Conservation (phyloP, 1,139 yeast species). For the Lodderomyces jiufengensis region DNA sequence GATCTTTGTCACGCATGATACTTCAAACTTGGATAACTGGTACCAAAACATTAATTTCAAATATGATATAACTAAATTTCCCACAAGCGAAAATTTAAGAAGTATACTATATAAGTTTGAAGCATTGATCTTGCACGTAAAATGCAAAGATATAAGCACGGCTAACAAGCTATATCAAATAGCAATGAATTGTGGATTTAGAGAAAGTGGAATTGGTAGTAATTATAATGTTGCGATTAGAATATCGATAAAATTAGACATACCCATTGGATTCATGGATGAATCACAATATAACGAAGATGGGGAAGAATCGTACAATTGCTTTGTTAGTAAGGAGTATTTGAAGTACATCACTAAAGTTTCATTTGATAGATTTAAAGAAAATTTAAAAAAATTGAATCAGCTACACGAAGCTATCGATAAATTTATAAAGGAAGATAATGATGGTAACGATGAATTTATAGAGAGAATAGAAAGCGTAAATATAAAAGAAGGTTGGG, state of each 20-base stretch:
- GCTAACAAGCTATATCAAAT: conserved; percentile 63
- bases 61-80: conserved; percentile 11
- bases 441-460: not conserved
- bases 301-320: conserved; percentile 24
- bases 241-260: conserved; percentile 65
- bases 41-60: conserved; percentile 30
- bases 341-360: conserved; percentile 45
- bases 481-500: conserved; percentile 13
- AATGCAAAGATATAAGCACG: conserved; percentile 57
- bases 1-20: conserved; percentile 78
- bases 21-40: conserved; percentile 51
- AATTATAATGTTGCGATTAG: conserved; percentile 78
- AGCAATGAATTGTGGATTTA: conserved; percentile 81
- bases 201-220: conserved; percentile 84
- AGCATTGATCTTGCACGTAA: conserved; percentile 79
- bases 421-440: conserved; percentile 17
- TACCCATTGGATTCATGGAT: conserved; percentile 60
- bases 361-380: conserved; percentile 57
- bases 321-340: conserved; percentile 50
- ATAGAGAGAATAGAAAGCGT: no score
- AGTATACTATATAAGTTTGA: conserved; percentile 74
- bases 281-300: conserved; percentile 10
- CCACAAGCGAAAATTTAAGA: conserved; percentile 29
- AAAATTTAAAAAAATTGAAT: conserved; percentile 55
- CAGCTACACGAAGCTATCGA: conserved; percentile 45